Evolutionary conservation across 1,284 basidiomycete species (phyloP), one percentile per base, ranked within the genome.

Genomic region (Malassezia equina): DNA sequence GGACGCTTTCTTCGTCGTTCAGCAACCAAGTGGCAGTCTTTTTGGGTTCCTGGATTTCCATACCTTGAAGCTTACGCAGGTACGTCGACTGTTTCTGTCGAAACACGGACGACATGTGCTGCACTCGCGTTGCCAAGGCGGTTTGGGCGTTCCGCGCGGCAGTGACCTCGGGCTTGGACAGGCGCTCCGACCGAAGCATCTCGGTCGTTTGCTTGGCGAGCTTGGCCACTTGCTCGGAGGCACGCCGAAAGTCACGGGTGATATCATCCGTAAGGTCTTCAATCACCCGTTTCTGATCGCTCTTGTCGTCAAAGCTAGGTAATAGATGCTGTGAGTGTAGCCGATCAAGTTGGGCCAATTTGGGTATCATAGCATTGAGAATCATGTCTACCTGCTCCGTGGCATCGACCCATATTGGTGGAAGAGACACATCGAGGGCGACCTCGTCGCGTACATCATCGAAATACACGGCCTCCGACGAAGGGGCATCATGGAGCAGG

Each of bases 41-140:
- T 21, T 71, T 66, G 1, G 59, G 43, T 46, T 68, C 64, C n/a
- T 64, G 34, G 11, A 68, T 60, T 29, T 75, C 66, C 52, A 64
- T 53, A 82, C 91, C 78, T 71, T 93, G 65, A 52, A 74, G 62
- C 2, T 91, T 89, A 77, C 93, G 86, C 83, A 99, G 86, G 76
- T 98, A 98, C 28, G 91, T 85, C 52, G 88, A 83, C 77, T 99
- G 94, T 78, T 94, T 95, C 79, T 93, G 95, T 58, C 94, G 81
- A 73, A 99, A 98, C n/a, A 84, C 79, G 19, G 85, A 86, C 66
- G 88, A 91, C 46, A 91, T 79, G 65, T 90, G 88, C 78, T 98
- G 94, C 9, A 96, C 84, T 71, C 90, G 87, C 23, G 88, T 89
- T 19, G 94, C 94, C 33, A 98, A 81, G 11, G 86, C 91, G 28